Evolutionary conservation across 192 early-diverging fungal genomes (phyloP).

Genomic region (Backusella psychrophila): DNA sequence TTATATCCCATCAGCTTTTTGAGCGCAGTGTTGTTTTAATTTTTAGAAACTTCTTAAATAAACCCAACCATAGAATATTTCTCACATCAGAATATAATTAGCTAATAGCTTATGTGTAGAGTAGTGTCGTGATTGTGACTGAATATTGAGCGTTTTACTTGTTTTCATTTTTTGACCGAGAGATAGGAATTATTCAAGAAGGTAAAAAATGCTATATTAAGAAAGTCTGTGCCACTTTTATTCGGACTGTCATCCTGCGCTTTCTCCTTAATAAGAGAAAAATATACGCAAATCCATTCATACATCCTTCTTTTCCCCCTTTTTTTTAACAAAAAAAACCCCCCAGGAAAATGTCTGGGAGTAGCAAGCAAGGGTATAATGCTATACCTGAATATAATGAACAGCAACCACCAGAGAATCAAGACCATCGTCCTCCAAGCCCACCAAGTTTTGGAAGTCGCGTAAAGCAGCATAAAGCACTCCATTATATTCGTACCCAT

Average conservation of each 20-base stretch:
- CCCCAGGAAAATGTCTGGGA: not conserved
- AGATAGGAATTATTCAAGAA: not conserved
- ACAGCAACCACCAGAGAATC: not conserved
- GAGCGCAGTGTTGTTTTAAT: not conserved
- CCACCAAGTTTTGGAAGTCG: not conserved
- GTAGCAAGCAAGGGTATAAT: not conserved
- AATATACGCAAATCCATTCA: not conserved
- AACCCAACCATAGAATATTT: not conserved
- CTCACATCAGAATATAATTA: not conserved
- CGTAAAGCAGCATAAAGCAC: not conserved
- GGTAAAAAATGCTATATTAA: slow-evolving; percentile 2
- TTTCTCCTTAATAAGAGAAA: not conserved
- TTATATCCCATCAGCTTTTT: too few relatives aligned
- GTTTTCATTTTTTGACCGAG: not conserved
- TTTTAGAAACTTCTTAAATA: not conserved
- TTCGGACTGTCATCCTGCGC: not conserved
- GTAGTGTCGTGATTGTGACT: not conserved
- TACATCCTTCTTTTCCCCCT: not conserved
- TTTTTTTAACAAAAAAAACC: not conserved
- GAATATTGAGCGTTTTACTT: not conserved
- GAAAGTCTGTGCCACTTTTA: not conserved
- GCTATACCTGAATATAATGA: slow-evolving; percentile 2
- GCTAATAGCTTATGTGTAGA: not conserved
- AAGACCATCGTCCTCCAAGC: not conserved
- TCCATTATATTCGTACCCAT: not conserved